Evolutionary conservation across 2,329 filamentous ascomycete genomes (phyloP).

Genomic region (Trematosphaeria pertusa): DNA sequence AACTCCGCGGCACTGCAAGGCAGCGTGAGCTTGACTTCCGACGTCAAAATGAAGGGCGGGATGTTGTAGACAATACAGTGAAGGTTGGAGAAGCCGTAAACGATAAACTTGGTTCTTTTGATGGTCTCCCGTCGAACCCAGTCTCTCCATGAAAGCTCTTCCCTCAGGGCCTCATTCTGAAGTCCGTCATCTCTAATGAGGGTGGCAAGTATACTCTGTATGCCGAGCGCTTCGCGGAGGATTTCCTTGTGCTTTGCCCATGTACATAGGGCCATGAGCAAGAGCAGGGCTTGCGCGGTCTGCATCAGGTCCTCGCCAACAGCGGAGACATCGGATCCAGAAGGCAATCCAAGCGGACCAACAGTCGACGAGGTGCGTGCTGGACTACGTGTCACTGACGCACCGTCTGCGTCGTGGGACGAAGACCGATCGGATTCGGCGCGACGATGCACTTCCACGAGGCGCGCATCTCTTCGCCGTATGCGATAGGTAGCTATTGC

Average conservation of each 20-base stretch:
- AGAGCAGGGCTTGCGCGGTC: constrained; percentile 68
- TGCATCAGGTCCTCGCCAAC: constrained; percentile 58
- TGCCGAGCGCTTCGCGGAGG: constrained; percentile 62
- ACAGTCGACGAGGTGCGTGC: constrained; percentile 25
- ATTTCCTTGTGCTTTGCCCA: constrained; percentile 66
- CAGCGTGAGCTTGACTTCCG: constrained; percentile 61
- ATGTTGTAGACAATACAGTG: constrained; percentile 69
- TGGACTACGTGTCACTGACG: constrained; percentile 22
- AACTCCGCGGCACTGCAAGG: constrained; percentile 63
- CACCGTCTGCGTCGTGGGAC: constrained; percentile 20
- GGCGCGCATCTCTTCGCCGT: constrained; percentile 56
- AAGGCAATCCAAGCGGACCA: constrained; percentile 36
- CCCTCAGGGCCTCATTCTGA: constrained; percentile 61
- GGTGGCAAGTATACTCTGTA: constrained; percentile 63
- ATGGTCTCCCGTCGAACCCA: constrained; percentile 63
- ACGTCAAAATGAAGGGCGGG: constrained; percentile 63
- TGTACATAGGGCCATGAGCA: constrained; percentile 67
- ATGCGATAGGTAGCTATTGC: constrained; percentile 62
- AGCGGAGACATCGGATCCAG: constrained; percentile 22
- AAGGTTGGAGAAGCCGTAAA: constrained; percentile 66
- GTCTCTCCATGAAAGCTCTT: constrained; percentile 61
- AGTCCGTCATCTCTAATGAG: constrained; percentile 63
- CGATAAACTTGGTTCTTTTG: constrained; percentile 62
- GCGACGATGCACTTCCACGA: constrained; percentile 38
- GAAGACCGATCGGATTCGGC: constrained; percentile 29